Evolutionary conservation across 2,329 filamentous ascomycete species (phyloP), one percentile per base, ranked within the genome.

Genomic region (Orbilia brochopaga): DNA sequence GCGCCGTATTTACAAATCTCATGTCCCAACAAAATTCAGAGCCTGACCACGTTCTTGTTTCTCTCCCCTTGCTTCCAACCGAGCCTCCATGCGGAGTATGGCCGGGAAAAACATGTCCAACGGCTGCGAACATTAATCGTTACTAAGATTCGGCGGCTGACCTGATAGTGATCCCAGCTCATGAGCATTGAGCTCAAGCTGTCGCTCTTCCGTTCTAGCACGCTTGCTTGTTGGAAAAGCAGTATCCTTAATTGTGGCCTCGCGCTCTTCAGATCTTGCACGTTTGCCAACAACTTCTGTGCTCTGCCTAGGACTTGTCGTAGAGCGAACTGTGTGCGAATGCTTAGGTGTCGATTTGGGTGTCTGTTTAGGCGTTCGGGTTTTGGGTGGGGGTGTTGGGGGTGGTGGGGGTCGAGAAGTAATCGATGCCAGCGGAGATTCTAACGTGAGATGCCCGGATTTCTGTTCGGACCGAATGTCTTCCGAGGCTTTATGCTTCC

Each of bases 71-170:
- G n/a, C n/a, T n/a, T n/a, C n/a, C n/a, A n/a, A n/a, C n/a, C n/a
- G n/a, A n/a, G n/a, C n/a, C n/a, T n/a, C n/a, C n/a, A n/a, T n/a
- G n/a, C n/a, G n/a, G n/a, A n/a, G n/a, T n/a, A n/a, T n/a, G n/a
- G n/a, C n/a, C n/a, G n/a, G n/a, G 27, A 3, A 32, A 32, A 32
- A 8, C 27, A 32, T 32, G 4, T 19, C 44, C 7, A 21, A 2
- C n/a, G 13, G 13, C 13, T 42, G 4, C 11, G 4, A 42, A 15
- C 92, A 92, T 77, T 94, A 96, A 77, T 97, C 92, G 1, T 95
- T 83, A 23, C 96, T 86, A 2, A 72, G 61, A 3, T 15, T 19
- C 65, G 75, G 48, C 2, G 54, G 23, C 2, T 57, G 46, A 23
- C 23, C 11, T 3, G 55, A 17, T 2, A 63, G 46, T 21, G 53